These are phyloP conservation scores for Ramularia collo-cygni DNA, from an alignment of 2,329 filamentous ascomycete species.

Conservation along the genomic window DNA sequence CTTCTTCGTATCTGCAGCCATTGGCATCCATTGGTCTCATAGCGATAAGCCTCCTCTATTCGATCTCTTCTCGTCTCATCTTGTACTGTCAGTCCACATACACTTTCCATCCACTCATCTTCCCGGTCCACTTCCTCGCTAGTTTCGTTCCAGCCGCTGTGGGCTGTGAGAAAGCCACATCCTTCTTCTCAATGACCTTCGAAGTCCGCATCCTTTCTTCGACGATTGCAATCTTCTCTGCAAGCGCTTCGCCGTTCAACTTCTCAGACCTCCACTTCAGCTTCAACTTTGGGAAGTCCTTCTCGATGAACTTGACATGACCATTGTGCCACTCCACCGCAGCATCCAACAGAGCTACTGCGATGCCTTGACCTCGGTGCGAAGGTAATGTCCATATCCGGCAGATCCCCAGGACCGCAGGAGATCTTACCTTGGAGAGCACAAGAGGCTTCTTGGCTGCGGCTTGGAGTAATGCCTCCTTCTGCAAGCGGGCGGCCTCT, in stretches of 20 bases:
- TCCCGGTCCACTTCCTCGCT: slow-evolving; percentile 52
- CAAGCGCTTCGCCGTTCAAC: background rate
- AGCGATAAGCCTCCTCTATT: too few species aligned
- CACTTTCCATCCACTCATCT: slow-evolving; percentile 52
- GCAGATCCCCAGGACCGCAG: slow-evolving; percentile 55
- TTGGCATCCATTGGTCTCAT: too few species aligned
- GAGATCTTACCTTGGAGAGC: slow-evolving; percentile 16
- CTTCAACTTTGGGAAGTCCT: background rate
- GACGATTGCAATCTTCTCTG: background rate
- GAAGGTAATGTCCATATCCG: slow-evolving; percentile 58
- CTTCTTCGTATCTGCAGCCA: too few species aligned
- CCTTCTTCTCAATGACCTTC: slow-evolving; percentile 46
- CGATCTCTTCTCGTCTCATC: too few species aligned
- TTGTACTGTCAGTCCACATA: slow-evolving; percentile 51
- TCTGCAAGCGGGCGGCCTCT: slow-evolving; percentile 8
- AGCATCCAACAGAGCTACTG: slow-evolving; percentile 48
- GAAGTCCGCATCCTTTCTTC: slow-evolving; percentile 45
- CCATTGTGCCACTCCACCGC: slow-evolving; percentile 20
- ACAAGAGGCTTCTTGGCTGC: slow-evolving; percentile 14
- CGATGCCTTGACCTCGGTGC: slow-evolving; percentile 52
- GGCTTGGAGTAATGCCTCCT: background rate
- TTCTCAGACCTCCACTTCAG: background rate
- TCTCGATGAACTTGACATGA: slow-evolving; percentile 2
- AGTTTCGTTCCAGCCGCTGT: slow-evolving; percentile 54
- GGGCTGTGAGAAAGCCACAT: slow-evolving; percentile 60